Evolutionary conservation across 2,329 filamentous ascomycete genomes (phyloP).

Genomic region (Verticillium klebahnii): DNA sequence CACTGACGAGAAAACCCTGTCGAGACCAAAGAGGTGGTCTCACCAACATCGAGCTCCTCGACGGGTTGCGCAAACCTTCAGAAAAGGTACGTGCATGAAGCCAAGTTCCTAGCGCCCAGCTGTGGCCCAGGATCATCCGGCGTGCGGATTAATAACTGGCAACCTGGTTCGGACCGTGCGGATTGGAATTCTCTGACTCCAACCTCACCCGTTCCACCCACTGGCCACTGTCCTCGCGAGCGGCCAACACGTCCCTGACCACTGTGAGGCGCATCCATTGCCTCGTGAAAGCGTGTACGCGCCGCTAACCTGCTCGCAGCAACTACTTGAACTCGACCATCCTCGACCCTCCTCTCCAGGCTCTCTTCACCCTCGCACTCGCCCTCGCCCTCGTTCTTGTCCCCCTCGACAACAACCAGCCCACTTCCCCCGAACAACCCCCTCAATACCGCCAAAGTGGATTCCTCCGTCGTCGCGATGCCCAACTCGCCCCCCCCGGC

Average conservation of each 20-base stretch:
- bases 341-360: no score
- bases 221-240: background rate
- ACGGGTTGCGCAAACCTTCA: background rate
- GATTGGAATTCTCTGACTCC: slow-evolving; percentile 19
- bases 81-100: background rate
- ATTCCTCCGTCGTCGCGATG: slow-evolving; percentile 31
- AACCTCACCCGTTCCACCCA: slow-evolving; percentile 13
- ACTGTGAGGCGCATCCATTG: background rate
- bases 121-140: background rate
- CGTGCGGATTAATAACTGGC: slow-evolving; percentile 12
- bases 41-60: no score
- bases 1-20: no score
- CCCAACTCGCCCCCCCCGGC: slow-evolving; percentile 41
- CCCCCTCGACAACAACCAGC: background rate
- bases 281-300: background rate
- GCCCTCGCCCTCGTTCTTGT: slow-evolving; percentile 1
- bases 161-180: slow-evolving; percentile 18
- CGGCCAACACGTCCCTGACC: background rate
- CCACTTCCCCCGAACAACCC: slow-evolving; percentile 17
- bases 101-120: background rate
- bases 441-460: slow-evolving; percentile 16
- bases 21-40: no score
- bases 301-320: background rate
- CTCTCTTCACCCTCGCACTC: background rate
- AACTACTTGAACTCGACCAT: background rate